phyloP scores from a whole-genome alignment of 2,329 filamentous ascomycete genomes.

The Stagonosporopsis chrysanthemi region DNA sequence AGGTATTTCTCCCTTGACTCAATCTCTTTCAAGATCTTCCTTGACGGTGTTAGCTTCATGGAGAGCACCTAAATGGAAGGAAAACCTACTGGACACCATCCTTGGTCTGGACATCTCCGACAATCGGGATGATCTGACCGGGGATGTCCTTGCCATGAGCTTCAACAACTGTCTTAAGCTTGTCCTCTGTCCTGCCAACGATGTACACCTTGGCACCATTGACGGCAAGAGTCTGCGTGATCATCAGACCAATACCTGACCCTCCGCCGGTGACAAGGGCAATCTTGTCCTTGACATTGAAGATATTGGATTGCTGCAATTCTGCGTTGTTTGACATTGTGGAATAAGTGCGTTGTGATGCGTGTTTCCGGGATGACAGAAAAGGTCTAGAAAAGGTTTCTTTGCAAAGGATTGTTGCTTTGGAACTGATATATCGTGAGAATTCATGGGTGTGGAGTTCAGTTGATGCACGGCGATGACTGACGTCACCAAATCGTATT shows the following conservation, averaged over 20 bases:
- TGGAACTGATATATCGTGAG: conserved; percentile 26
- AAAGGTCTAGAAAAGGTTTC: conserved; percentile 3
- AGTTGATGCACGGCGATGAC: conserved; percentile 10
- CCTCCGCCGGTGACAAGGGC: conserved; percentile 55
- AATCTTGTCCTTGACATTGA: conserved; percentile 50
- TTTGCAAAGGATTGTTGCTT: conserved; percentile 4
- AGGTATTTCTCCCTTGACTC: conserved; percentile 55
- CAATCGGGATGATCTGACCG: conserved; percentile 57
- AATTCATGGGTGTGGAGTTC: neutral
- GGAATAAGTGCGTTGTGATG: conserved; percentile 26
- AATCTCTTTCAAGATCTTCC: conserved; percentile 53
- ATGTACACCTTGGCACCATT: conserved; percentile 60
- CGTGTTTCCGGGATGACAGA: conserved; percentile 21
- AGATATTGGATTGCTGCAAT: conserved; percentile 43
- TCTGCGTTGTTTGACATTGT: conserved; percentile 48
- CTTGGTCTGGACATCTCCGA: conserved; percentile 55
- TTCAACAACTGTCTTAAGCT: conserved; percentile 57
- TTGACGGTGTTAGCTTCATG: conserved; percentile 17
- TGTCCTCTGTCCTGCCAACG: conserved; percentile 56
- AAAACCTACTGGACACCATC: conserved; percentile 48
- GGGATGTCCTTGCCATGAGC: conserved; percentile 54
- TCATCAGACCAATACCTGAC: conserved; percentile 58
- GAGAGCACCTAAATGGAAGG: neutral
- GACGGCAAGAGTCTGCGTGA: conserved; percentile 56
- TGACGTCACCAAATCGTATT: conserved; percentile 37